phyloP scores from a whole-genome alignment of 2,329 filamentous ascomycete species.

The Microsporum audouinii region DNA sequence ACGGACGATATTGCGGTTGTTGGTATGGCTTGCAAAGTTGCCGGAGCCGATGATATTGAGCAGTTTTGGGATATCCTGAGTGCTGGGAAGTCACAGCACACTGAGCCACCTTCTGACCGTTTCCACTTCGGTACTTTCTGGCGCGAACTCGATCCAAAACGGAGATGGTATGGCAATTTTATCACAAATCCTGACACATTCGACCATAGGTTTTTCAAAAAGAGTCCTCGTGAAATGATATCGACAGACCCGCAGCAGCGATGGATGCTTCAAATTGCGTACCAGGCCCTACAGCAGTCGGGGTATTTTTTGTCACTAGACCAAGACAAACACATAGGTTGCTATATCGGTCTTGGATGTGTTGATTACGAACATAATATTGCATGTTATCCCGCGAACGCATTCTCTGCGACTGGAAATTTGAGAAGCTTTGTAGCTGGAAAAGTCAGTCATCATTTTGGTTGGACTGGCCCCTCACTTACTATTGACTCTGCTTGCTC shows the following conservation, averaged over 20 bases:
- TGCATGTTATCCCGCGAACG: conserved; percentile 9
- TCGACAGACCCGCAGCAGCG: conserved; percentile 19
- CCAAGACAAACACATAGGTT: conserved; percentile 14
- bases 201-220: conserved; percentile 21
- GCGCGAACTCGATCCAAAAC: conserved; percentile 5
- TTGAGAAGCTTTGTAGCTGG: conserved; percentile 19
- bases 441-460: conserved; percentile 21
- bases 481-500: conserved; percentile 24
- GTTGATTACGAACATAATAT: conserved; percentile 8
- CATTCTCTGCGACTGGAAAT: conserved; percentile 16
- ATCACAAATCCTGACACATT: conserved; percentile 19
- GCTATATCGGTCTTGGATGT: conserved; percentile 12
- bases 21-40: conserved; percentile 7
- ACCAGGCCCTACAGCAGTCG: conserved; percentile 13
- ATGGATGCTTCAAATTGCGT: conserved; percentile 14
- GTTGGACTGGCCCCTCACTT: conserved; percentile 20
- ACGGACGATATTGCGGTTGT: conserved; percentile 7
- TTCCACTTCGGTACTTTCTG: conserved; percentile 10
- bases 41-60: conserved; percentile 6
- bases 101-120: conserved; percentile 8
- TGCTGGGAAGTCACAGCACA: background rate
- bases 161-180: conserved; percentile 13
- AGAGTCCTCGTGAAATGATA: conserved; percentile 12
- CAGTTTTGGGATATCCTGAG: conserved; percentile 8
- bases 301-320: conserved; percentile 7